Evolutionary conservation across 2,329 filamentous ascomycete species (phyloP), one percentile per base, ranked within the genome.

Genomic region (Shiraia sp.): DNA sequence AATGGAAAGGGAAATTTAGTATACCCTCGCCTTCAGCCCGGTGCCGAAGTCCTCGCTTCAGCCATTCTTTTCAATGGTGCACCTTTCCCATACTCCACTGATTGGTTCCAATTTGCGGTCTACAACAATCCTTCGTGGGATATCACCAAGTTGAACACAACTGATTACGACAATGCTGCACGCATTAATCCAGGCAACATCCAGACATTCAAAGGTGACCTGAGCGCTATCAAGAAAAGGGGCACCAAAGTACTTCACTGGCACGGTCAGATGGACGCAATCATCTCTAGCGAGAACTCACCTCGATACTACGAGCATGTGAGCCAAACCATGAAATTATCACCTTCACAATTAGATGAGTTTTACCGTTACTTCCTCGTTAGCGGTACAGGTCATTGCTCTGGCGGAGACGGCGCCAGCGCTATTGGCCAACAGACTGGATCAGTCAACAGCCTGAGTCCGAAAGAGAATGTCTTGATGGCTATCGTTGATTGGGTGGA

Each of bases 301-400:
- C 68, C 71, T 9, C 59, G 72, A 10, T 79, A 79, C 67, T 79
- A 79, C 59, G 63, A 76, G 32, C 67, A 76, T 32, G 72, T 78
- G 3, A 61, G 66, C 3, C n/a, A 59, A 17, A 75, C 72, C 0
- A 76, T 79, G 74, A 49, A 57, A 3, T 52, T 67, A 0, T 47
- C 60, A 0, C 35, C 58, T 1, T 33, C 45, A 0, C 45, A 70
- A 39, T 55, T 77, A 4, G 73, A 77, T 41, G 53, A 61, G 1
- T 77, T 75, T 45, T 74, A 78, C 49, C 72, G 78, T 33, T 75
- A 71, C 59, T 81, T 82, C 66, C 70, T 71, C 23, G 75, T 75
- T 58, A 75, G 59, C 42, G 80, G 79, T 6, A 77, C 79, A 66
- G 67, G 60, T 2, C 79, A 81, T 57, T 81, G 79, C 53, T 48